A percentile compares a stretch with the other conserved stretches of the same genome.
Conservation (phyloP, 2,329 filamentous ascomycete species). For the Colletotrichum melonis region DNA sequence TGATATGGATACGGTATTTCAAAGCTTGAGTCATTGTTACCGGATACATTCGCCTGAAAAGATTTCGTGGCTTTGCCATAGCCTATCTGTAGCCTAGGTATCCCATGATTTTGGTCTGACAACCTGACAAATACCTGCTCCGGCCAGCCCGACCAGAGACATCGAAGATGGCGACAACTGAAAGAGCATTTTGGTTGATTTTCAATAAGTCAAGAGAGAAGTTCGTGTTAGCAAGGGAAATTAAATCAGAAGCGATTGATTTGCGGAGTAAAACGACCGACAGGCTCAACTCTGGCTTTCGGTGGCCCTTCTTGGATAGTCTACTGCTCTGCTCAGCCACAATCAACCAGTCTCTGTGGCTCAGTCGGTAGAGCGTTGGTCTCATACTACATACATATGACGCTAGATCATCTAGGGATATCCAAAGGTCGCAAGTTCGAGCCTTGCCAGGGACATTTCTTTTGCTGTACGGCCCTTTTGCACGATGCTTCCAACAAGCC, state of each 20-base stretch:
- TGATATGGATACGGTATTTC: not conserved
- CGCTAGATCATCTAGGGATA: not conserved
- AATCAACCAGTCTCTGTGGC: conserved; percentile 13
- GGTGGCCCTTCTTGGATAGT: accelerated
- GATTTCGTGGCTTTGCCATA: not conserved
- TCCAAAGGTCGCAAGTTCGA: conserved; percentile 36
- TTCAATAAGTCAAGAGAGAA: no score
- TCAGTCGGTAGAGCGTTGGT: conserved; percentile 36
- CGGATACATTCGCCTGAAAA: not conserved
- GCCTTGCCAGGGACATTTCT: conserved; percentile 30
- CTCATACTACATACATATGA: conserved; percentile 30
- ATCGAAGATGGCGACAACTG: not conserved
- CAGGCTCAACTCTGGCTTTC: not conserved
- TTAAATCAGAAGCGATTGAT: not conserved
- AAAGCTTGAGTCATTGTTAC: not conserved
- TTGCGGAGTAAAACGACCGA: not conserved
- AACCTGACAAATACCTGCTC: not conserved
- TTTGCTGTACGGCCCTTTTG: not conserved
- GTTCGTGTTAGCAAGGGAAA: not conserved
- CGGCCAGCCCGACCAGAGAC: not conserved
- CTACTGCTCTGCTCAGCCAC: not conserved
- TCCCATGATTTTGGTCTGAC: not conserved
- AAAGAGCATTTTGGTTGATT: not conserved
- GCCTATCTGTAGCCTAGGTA: not conserved
- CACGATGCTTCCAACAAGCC: not conserved